Evolutionary conservation across 2,329 filamentous ascomycete species (phyloP).

Genomic region (Eutypella sp.): DNA sequence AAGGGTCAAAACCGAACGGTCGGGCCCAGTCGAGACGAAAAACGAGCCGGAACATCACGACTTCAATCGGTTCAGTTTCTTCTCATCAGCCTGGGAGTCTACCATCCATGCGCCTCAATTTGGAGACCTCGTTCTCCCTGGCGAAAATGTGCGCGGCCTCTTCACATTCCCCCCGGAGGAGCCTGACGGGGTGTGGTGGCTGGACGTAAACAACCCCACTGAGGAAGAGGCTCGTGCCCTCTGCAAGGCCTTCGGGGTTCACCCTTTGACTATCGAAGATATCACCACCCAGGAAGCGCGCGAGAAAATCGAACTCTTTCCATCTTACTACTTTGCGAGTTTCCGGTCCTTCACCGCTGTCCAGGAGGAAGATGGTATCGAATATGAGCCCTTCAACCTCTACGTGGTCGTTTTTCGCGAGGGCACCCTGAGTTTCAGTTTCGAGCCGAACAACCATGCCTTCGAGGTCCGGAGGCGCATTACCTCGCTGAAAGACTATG

Average conservation of each 20-base stretch:
- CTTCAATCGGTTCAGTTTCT: conserved; percentile 88
- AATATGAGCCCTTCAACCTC: conserved; percentile 91
- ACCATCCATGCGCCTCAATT: conserved; percentile 89
- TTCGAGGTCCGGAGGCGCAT: conserved; percentile 88
- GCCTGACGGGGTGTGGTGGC: conserved; percentile 89
- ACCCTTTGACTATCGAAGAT: conserved; percentile 93
- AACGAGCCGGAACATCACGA: conserved; percentile 46
- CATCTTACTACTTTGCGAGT: conserved; percentile 95
- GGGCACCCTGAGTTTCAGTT: conserved; percentile 92
- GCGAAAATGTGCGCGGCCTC: conserved; percentile 82
- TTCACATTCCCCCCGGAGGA: conserved; percentile 65
- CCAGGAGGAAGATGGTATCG: conserved; percentile 71
- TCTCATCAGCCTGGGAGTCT: conserved; percentile 89
- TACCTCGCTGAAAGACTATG: conserved; percentile 87
- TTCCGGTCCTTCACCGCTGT: conserved; percentile 88
- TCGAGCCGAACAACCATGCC: conserved; percentile 80
- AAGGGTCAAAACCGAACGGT: background rate
- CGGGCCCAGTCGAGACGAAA: conserved; percentile 28
- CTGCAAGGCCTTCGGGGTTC: conserved; percentile 91
- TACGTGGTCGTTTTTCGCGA: conserved; percentile 97
- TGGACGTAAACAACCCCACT: conserved; percentile 86
- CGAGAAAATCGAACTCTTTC: conserved; percentile 97
- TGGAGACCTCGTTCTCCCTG: conserved; percentile 81
- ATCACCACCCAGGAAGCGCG: conserved; percentile 92
- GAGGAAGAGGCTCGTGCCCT: conserved; percentile 84